Conservation (phyloP, 2,329 filamentous ascomycete species). For the Madurella mycetomatis region DNA sequence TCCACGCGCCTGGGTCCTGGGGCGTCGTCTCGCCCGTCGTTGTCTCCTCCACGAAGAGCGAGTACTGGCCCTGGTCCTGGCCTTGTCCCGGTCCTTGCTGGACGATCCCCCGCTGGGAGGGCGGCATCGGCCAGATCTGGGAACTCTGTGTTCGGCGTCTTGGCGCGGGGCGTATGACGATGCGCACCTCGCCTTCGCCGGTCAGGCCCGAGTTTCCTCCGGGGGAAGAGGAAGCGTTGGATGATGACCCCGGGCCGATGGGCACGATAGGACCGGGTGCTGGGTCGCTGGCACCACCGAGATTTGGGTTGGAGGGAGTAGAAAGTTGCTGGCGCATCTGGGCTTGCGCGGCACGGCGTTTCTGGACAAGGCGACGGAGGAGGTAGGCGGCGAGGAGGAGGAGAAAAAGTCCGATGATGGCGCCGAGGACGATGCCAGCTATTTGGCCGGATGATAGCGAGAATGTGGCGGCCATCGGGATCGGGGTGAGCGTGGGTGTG, state of each 20-base stretch:
- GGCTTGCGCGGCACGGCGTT: constrained; percentile 11
- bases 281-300: not conserved
- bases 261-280: too few relatives aligned
- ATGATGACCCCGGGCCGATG: too few relatives aligned
- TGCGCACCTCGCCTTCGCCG: constrained; percentile 28
- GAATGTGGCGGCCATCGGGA: not conserved
- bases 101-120: constrained; percentile 18
- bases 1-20: constrained; percentile 27
- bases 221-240: not conserved
- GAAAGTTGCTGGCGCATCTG: constrained; percentile 18
- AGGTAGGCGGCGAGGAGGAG: constrained; percentile 23
- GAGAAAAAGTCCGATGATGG: constrained; percentile 25
- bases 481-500: not conserved
- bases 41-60: not conserved
- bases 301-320: not conserved
- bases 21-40: constrained; percentile 19
- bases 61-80: constrained; percentile 17
- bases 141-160: constrained; percentile 10
- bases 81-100: too few relatives aligned
- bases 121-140: constrained; percentile 29
- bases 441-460: constrained; percentile 27
- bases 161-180: constrained; percentile 30
- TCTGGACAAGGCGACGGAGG: constrained; percentile 20
- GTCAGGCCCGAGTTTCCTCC: constrained; percentile 16
- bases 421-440: constrained; percentile 28